Evolutionary conservation across 345 rosid genomes (phyloP), one percentile per base, ranked within the genome.

Genomic region (Salix arbutifolia): DNA sequence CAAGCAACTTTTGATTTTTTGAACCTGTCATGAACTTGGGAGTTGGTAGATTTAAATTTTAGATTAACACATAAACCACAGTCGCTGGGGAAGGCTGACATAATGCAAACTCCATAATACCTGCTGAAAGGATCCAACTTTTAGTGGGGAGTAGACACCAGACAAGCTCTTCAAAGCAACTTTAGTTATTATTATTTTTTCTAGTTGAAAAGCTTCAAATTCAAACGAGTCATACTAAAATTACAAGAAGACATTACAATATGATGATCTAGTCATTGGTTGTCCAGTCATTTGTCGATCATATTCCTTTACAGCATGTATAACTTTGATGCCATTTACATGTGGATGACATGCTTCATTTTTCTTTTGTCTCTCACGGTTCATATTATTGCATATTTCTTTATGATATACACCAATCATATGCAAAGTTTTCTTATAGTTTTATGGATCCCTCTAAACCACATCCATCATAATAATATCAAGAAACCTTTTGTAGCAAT

Each of bases 271-370:
- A 68, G 50, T 68, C 53, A 68, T 37, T 68, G 8, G 8, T 37
- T 35, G 71, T 42, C 71, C 35, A 60, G 17, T 73, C 76, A 18
- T 74, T 65, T 50, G 25, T 30, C 77, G 48, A 74, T 66, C 71
- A 33, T 65, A 33, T 35, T 26, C 23, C 42, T 17, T 37, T 28
- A 65, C 35, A 52, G 18, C 37, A 46, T 17, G n/a, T 8, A 33
- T 23, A 65, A 9, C 46, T n/a, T 23, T 65, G 37, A 74, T 65
- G 71, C 12, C 53, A 52, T 53, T 53, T 23, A 64, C 50, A 33
- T 35, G 38, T 46, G 56, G 46, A 25, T 26, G 44, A 16, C 66
- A 62, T 62, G 66, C 66, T 23, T 8, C 31, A 1, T 4, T 35
- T 33, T 19, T 5, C 35, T 33, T 8, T 42, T 42, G 46, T 42